Conservation (phyloP, 345 rosid genomes). For the Brassica carinata region DNA sequence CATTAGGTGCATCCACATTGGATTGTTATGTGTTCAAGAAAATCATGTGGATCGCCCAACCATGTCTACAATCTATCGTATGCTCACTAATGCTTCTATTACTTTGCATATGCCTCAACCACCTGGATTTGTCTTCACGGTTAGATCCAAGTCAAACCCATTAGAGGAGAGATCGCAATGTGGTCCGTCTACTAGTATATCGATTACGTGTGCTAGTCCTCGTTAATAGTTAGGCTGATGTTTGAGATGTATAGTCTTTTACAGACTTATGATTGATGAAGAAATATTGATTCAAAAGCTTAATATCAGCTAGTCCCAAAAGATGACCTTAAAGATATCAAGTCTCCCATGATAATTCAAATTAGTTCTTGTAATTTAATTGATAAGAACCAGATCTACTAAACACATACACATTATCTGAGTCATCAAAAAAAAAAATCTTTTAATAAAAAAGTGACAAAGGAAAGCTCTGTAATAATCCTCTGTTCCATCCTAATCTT, state of each 20-base stretch:
- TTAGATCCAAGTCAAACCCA: neutral
- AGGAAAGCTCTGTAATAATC: neutral
- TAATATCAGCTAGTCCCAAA: neutral
- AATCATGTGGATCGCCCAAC: conserved; percentile 20
- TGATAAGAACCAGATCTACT: neutral
- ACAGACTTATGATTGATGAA: neutral
- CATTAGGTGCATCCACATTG: conserved; percentile 23
- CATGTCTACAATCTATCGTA: conserved; percentile 4
- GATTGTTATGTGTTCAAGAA: conserved; percentile 30
- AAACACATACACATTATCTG: neutral
- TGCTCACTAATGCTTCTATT: conserved; percentile 17
- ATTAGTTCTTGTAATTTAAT: neutral
- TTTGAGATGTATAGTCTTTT: neutral
- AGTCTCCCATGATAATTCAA: neutral
- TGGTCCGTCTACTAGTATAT: conserved; percentile 13
- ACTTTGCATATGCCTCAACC: conserved; percentile 9
- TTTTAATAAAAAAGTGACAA: neutral
- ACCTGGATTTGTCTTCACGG: conserved; percentile 24
- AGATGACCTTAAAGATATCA: neutral
- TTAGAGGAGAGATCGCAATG: neutral
- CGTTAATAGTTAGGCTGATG: conserved; percentile 7
- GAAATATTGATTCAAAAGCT: neutral
- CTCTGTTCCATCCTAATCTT: neutral
- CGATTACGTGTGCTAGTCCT: conserved; percentile 16
- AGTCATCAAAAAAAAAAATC: neutral